These are phyloP conservation scores for Xylariaceae sp. DNA, from an alignment of 2,329 filamentous ascomycete genomes.

Conservation along the genomic window DNA sequence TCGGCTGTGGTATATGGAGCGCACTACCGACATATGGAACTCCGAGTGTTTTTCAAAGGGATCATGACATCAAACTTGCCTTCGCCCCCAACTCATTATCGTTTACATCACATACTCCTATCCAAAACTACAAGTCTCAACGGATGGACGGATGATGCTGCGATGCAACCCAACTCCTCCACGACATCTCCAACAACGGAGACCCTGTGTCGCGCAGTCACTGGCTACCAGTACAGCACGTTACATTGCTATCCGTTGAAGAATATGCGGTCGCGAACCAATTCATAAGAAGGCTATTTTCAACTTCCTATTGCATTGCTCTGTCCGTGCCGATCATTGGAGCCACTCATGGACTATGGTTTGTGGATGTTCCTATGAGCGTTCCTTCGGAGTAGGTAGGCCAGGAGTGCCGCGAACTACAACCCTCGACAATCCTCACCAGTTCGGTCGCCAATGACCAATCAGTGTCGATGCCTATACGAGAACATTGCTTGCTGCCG, in stretches of 20 bases:
- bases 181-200: conserved; percentile 15
- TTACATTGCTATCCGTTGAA: conserved; percentile 10
- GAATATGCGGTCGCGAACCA: conserved; percentile 10
- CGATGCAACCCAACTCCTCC: conserved; percentile 17
- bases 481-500: conserved; percentile 8
- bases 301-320: neutral
- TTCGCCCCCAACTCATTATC: conserved; percentile 10
- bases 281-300: conserved; percentile 11
- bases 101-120: neutral
- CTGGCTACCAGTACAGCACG: conserved; percentile 15
- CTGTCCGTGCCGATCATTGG: conserved; percentile 10
- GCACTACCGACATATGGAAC: conserved; percentile 3
- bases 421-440: conserved; percentile 5
- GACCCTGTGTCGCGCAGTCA: conserved; percentile 14
- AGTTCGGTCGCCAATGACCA: conserved; percentile 10
- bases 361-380: conserved; percentile 5
- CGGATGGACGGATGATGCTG: conserved; percentile 10
- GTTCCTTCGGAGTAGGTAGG: neutral
- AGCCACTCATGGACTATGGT: conserved; percentile 6
- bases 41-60: neutral
- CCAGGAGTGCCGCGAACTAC: conserved; percentile 7
- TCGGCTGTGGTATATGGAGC: neutral
- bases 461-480: conserved; percentile 9
- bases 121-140: conserved; percentile 13
- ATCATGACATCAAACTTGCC: too few species aligned